Conservation (phyloP, 805 yeast genomes). For the Saccharomycopsis sp. region DNA sequence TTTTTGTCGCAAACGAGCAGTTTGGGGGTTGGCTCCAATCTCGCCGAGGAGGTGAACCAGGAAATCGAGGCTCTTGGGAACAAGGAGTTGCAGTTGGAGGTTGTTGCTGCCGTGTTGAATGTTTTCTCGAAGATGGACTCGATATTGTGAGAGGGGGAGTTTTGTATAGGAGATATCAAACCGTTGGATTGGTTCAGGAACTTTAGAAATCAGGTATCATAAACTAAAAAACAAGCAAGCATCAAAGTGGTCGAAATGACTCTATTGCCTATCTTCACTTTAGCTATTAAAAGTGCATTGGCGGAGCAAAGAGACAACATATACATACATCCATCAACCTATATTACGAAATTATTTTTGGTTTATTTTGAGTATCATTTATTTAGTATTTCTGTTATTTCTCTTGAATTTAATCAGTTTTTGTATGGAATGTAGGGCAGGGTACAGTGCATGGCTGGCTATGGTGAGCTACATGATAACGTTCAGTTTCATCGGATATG, state of each 20-base stretch:
- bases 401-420: not conserved
- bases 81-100: constrained; percentile 69
- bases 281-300: no score
- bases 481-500: no score
- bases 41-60: constrained; percentile 40
- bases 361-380: not conserved
- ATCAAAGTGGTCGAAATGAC: no score
- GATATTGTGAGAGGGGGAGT: constrained; percentile 64
- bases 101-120: constrained; percentile 84
- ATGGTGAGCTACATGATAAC: no score
- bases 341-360: not conserved
- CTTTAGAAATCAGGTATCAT: no score
- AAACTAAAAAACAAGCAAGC: no score
- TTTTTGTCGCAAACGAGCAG: constrained; percentile 56
- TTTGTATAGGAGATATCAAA: no score
- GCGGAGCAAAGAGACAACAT: not conserved
- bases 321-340: not conserved
- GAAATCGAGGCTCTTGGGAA: constrained; percentile 47
- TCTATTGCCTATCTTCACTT: no score
- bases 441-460: no score
- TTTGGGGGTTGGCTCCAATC: constrained; percentile 65
- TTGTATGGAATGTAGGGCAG: not conserved
- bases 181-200: no score
- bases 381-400: not conserved
- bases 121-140: constrained; percentile 93